Base-by-base conservation (phyloP, 352 stramenopile species). In the Phytophthora idaei region DNA sequence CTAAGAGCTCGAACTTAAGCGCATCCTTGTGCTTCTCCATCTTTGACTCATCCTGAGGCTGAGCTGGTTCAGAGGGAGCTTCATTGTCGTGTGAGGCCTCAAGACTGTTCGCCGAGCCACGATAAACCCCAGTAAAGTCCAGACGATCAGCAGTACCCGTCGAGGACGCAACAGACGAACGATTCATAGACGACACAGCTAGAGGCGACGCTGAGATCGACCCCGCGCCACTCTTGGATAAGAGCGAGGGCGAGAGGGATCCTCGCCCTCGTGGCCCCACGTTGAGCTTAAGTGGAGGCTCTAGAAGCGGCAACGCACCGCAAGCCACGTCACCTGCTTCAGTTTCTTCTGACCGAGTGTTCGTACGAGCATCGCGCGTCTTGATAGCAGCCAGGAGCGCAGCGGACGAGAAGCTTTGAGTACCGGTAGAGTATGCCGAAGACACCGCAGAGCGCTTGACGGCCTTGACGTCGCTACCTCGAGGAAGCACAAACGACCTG, bases 41-140 rank as follows among this genome's bases (percentile, higher is more conserved):
- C 36, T 55, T 69, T 50, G 14, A 15, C 29, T 17, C 27, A 6
- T 7, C 14, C 10, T 54, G 15, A 2, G 29, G 15, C 41, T 47
- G 21, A 21, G 21, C 21, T 21, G 21, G 21, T 21, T 21, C 10
- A 48, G 39, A 3, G 32, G n/a, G 5, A 10, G 27, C 17, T 11
- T 15, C 51, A 48, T 67, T 67, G 21, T 54, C 57, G 0, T 25
- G 47, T 12, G 69, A 70, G 11, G 25, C 21, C 31, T 75, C 58
- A 0, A 67, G 56, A 48, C 76, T 78, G 29, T 78, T 76, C 3
- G 54, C 54, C 0, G 78, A 81, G 0, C 73, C 77, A 10, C 78
- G 57, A 29, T 80, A 88, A 0, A 88, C 77, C 0, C 80, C 80
- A 2, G 80, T 88, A 50, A 86, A 88, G 48, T 88, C 80, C 0